Evolutionary conservation across 139 green algal genomes (phyloP), one percentile per base, ranked within the genome.

Genomic region (Deuterostichococcus epilithicus): DNA sequence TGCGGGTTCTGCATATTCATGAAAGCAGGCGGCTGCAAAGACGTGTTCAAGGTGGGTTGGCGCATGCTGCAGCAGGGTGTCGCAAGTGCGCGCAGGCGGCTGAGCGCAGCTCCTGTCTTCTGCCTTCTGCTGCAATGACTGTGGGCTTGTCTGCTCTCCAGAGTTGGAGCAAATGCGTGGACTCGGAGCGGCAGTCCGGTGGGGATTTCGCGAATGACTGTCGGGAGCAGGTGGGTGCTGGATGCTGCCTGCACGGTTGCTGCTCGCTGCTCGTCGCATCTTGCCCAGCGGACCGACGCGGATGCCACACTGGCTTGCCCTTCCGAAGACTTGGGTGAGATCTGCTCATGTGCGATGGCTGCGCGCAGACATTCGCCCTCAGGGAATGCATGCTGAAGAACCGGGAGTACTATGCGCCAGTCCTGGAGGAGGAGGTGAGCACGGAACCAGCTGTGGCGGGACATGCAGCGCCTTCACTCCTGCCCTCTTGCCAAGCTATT

Each of bases 1-100:
- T 96, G 91, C 80, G 91, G 88, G 15, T 96, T 96, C 74, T 96
- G 91, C 75, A 90, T 84, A 30, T 96, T 93, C 81, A 95, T 96
- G 91, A 96, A 96, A 68, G 91, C 76, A 26, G 91, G 91, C 18
- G 86, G 82, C 47, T 94, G 90, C 78, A 90, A 90, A 37, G 25
- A 81, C 1, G 81, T 80, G 13, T 94, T 94, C 33, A 69, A 76
- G 5, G 84, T 90, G 44, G 36, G 84, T 81, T 18, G 42, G 20
- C 32, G 39, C 34, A 59, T 3, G 39, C 35, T 4, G 22, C 35
- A 30, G 34, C 37, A 65, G 15, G 26, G 38, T 44, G 32, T n/a
- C 22, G 35, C 13, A 0, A 60, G 37, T 39, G 3, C 52, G 37
- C 13, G n/a, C 33, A 1, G 38, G 1, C 22, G 3, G n/a, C 66